Evolutionary conservation across 148 eudicot species (phyloP), one percentile per base, ranked within the genome.

Genomic region (Pouteria glomerata): DNA sequence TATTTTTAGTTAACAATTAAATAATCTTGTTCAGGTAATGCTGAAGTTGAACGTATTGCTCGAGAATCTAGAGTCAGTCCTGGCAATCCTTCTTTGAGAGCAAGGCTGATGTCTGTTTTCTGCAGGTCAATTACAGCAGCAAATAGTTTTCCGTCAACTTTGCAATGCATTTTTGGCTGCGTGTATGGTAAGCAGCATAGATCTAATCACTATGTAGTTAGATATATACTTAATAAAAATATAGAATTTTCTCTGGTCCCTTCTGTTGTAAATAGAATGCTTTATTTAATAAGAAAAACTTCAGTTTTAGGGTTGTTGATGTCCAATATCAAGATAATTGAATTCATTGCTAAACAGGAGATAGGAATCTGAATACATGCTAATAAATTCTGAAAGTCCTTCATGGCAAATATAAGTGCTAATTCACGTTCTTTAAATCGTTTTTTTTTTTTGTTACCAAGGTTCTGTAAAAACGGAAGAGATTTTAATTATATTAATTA

Each of bases 131-230:
- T 91, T 63, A 80, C 93, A 27, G 97, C 98, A 41, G 98, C 97
- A 79, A 91, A 94, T 78, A 86, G 96, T 79, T 94, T 94, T 77
- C 98, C 98, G 23, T 85, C 91, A 51, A 94, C 98, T 53, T 76
- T 94, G 63, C 98, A 94, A 78, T 94, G 98, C 85, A 94, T 94
- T 70, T 94, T 94, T 79, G 89, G 93, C 64, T 94, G 93, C 81
- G 89, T 94, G 67, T 94, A 89, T 79, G 98, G 98, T 94, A 80
- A 51, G 69, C 18, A 39, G 55, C 30, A 26, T 57, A 2, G 19
- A 42, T 41, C 10, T 33, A 52, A 13, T 24, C 37, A 27, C 23
- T 37, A 63, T 42, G n/a, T 50, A 42, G 18, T 41, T 70, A 23
- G 7, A 33, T 21, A 0, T 27, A 14, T 39, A 21, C 15, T 8